Evolutionary conservation across 352 stramenopile genomes (phyloP), one percentile per base, ranked within the genome.

Genomic region (Globisporangium irregulare): DNA sequence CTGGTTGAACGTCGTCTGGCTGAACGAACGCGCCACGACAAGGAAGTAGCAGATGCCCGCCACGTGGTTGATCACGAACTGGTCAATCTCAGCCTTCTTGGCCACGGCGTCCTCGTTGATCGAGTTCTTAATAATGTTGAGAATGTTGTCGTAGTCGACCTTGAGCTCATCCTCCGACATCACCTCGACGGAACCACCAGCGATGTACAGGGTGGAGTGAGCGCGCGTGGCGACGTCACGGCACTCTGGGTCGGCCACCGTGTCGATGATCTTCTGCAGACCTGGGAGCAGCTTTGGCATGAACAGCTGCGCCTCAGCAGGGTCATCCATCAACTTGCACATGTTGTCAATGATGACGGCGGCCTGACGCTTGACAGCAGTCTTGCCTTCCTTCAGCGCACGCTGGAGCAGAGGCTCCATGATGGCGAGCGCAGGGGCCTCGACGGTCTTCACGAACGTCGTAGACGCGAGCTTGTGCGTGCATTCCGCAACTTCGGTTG

Each of bases 291-390:
- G 87, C 72, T 99, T 96, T 27, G 97, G 97, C 78, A 99, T 95
- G 84, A 99, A 99, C 34, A 98, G 89, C 81, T 97, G 95, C 10
- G 96, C 97, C 77, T 99, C 95, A 73, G 97, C 77, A 1, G 97
- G 95, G 77, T 99, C 96, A 78, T 99, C 97, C 71, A 99, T 98
- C 50, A 99, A 87, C 90, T 99, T 99, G 80, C 91, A 98, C 96
- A 99, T 99, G 86, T 99, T 99, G 87, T 99, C 95, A 78, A 99
- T 99, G 72, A 99, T 99, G 69, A 99, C 97, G 71, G 96, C 95
- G 59, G 93, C 94, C 84, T 99, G 97, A 90, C 97, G 94, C 84
- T 99, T 99, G 36, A 98, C 97, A 18, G 97, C 89, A 3, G 88
- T 99, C 81, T 97, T 97, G 59, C 97, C 97, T 74, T 99, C 96